These are phyloP conservation scores for Aspergillus glaucus DNA, from an alignment of 2,329 filamentous ascomycete species.

Conservation along the genomic window DNA sequence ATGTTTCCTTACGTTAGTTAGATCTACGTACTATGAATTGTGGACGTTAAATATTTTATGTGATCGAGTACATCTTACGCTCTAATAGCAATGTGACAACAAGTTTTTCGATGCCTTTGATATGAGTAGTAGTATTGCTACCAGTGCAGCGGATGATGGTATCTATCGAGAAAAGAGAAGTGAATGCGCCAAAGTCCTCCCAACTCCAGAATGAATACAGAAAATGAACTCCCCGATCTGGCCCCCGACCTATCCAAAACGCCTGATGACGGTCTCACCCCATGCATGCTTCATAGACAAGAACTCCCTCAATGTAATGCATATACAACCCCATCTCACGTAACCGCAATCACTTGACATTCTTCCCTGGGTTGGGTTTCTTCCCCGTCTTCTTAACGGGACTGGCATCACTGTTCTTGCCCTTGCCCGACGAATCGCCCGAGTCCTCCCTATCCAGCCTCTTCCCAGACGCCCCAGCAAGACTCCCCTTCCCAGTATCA, in stretches of 20 bases:
- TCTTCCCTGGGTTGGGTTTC: constrained; percentile 18
- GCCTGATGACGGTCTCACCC: not conserved
- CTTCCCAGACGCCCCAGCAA: not conserved
- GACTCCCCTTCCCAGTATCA: constrained; percentile 1
- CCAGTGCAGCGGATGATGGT: not conserved
- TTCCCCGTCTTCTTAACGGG: constrained; percentile 20
- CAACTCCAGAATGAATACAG: not conserved
- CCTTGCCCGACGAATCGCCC: not conserved
- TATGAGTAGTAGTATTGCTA: constrained; percentile 17
- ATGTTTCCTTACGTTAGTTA: constrained; percentile 42
- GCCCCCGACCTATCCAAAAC: not conserved
- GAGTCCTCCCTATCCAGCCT: constrained; percentile 6
- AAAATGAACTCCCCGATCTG: not conserved
- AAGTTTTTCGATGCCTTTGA: not conserved
- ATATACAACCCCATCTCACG: not conserved
- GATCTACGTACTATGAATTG: constrained; percentile 7
- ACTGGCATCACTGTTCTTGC: constrained; percentile 18
- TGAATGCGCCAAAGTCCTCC: not conserved
- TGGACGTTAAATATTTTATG: not conserved
- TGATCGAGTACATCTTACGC: not conserved
- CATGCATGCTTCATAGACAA: not conserved
- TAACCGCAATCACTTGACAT: constrained; percentile 5
- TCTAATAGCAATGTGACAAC: constrained; percentile 6
- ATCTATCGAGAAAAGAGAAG: not conserved
- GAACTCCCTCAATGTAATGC: not conserved